phyloP scores from a whole-genome alignment of 2,329 filamentous ascomycete genomes.

The Helotiales sp. region DNA sequence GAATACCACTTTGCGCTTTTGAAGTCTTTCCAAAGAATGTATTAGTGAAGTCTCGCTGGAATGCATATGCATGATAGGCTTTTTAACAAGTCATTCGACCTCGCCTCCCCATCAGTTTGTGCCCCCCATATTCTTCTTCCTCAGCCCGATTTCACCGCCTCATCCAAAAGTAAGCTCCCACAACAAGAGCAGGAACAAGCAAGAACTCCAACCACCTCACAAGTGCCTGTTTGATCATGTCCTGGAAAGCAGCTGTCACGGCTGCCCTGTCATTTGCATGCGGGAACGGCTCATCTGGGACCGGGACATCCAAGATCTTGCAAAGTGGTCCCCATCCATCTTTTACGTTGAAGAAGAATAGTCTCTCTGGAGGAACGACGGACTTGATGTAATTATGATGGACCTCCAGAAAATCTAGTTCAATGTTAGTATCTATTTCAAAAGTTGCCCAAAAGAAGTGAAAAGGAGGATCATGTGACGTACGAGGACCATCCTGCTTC shows the following conservation, averaged over 20 bases:
- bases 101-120: not conserved
- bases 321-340: conserved; percentile 38
- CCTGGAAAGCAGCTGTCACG: not conserved
- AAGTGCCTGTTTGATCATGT: not conserved
- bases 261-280: conserved; percentile 28
- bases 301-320: conserved; percentile 32
- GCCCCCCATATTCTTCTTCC: not conserved
- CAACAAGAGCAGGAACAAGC: not conserved
- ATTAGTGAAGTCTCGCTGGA: not conserved
- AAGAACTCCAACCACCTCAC: not conserved
- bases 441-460: not conserved
- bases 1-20: not conserved
- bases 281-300: conserved; percentile 35
- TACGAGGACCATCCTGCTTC: conserved; percentile 11
- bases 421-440: not conserved
- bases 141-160: not conserved
- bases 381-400: conserved; percentile 2
- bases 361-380: conserved; percentile 8
- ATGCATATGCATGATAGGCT: not conserved
- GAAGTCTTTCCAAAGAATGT: no score
- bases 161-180: not conserved
- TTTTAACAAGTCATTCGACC: not conserved
- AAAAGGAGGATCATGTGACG: not conserved
- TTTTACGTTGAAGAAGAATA: conserved; percentile 17
- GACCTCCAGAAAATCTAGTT: conserved; percentile 6